phyloP scores from a whole-genome alignment of 805 yeast species.

The Candida rishiriensis region DNA sequence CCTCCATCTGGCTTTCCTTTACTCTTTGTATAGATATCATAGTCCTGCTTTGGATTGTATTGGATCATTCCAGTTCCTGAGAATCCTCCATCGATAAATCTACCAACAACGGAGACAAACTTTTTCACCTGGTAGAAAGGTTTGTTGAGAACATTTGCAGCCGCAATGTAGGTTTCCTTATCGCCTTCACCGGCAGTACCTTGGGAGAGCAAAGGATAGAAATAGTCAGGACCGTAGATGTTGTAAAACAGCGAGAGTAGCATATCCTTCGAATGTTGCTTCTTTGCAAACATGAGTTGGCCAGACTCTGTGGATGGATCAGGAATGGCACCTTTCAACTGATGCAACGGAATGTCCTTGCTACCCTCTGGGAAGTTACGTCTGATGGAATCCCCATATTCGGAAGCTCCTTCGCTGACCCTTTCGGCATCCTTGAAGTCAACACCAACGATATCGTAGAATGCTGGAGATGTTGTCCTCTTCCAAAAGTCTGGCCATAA shows the following conservation, averaged over 20 bases:
- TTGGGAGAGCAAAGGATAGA: conserved; percentile 46
- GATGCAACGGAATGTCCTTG: conserved; percentile 45
- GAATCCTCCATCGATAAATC: conserved; percentile 38
- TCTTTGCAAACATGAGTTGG: conserved; percentile 54
- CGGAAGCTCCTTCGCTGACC: conserved; percentile 35
- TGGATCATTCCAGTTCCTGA: conserved; percentile 80
- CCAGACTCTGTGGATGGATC: conserved; percentile 66
- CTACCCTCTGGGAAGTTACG: conserved; percentile 29
- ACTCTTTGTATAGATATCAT: conserved; percentile 27
- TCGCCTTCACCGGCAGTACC: conserved; percentile 53
- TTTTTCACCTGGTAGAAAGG: conserved; percentile 59
- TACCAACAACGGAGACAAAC: conserved; percentile 52
- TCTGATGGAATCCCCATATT: conserved; percentile 26
- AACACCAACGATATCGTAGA: conserved; percentile 42
- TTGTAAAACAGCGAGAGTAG: conserved; percentile 57
- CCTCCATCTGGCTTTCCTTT: conserved; percentile 12
- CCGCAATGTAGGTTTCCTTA: conserved; percentile 58
- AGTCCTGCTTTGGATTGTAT: conserved; percentile 63
- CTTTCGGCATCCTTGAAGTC: conserved; percentile 38
- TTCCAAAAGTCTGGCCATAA: conserved; percentile 45
- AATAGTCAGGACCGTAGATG: conserved; percentile 52
- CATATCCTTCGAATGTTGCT: conserved; percentile 48
- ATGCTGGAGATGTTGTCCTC: conserved; percentile 49
- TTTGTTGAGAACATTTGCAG: conserved; percentile 53
- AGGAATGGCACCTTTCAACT: conserved; percentile 56